Base-by-base conservation (phyloP, 1,284 basidiomycete species). In the Lignosus rhinocerotis region DNA sequence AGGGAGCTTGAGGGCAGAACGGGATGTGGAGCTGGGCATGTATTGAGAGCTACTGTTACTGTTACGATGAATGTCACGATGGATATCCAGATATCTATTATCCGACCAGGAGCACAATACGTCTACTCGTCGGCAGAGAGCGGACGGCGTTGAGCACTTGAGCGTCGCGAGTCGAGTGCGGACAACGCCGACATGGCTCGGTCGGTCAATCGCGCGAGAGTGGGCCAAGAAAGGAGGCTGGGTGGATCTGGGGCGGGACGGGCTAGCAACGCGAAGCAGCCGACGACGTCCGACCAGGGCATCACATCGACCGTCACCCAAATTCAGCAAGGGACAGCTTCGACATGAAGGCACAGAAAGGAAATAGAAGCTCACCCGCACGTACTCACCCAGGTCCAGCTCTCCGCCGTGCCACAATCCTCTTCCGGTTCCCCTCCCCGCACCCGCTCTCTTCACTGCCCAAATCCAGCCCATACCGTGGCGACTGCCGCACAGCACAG, bases 391-490 rank as follows among this genome's bases (percentile, higher is more conserved):
- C n/a, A n/a, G n/a, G n/a, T n/a, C n/a, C n/a, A n/a, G n/a, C n/a
- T n/a, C n/a, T 45, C 21, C 7, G 21, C 11, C 43, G 54, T 49
- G 53, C 56, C 60, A 61, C 56, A 55, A 55, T 51, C 48, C 55
- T 62, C 52, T 38, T 56, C 58, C 61, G 52, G 55, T 16, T 59
- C n/a, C n/a, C n/a, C n/a, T n/a, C n/a, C n/a, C n/a, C n/a, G n/a
- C n/a, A n/a, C n/a, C n/a, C n/a, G n/a, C n/a, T n/a, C 55, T 62
- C 52, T 51, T 49, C 47, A 59, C 39, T 59, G 57, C 57, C 60
- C 53, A 54, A 47, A 43, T 53, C 33, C 19, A 41, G 39, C 49
- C 19, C 47, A 25, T 47, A 32, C 14, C 25, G 25, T 9, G 33
- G 4, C 17, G 16, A 6, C 39, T 25, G 17, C 8, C 49, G 6